Evolutionary conservation across 495 filamentous ascomycete species (phyloP), one percentile per base, ranked within the genome.

Genomic region (Darksidea phi): DNA sequence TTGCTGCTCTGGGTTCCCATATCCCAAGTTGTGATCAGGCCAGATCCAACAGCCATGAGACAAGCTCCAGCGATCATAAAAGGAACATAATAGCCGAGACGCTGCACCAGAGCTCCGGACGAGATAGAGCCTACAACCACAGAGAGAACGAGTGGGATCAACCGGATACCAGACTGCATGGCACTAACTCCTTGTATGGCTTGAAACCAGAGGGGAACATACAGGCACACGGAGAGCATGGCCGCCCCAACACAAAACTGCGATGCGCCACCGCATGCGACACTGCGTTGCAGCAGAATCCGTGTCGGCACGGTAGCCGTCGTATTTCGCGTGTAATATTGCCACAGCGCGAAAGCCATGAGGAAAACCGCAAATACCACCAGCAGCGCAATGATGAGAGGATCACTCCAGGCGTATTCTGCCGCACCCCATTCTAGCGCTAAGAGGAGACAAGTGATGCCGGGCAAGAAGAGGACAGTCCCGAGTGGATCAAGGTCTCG

Each of bases 71-170:
- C 1, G 25, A 64, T 61, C 61, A 68, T 62, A 69, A 86, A 89
- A 0, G 88, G 89, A 0, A 84, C 82, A 76, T 94, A 95, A 73
- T 94, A 91, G 2, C 91, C 91, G 37, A 84, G 72, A 0, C 75
- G 66, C 0, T 84, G 84, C 51, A 90, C 81, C 7, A 79, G 61
- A 1, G 71, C 75, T n/a, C 91, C 90, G 0, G 79, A 73, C 1
- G 83, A 21, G 13, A 95, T 77, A 2, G 85, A 84, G 41, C 80
- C 67, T 15, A 92, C 53, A n/a, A 65, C 56, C 1, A 65, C 52
- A 20, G 61, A 61, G 1, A 68, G 48, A 0, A 68, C 61, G 13
- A 64, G 56, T 1, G 66, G 51, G 10, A 68, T 68, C 12, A 50
- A 54, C 17, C 43, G 10, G 45, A 68, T 61, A 17, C 66, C 66